These are phyloP conservation scores for Rossbeevera mucosa DNA, from an alignment of 768 basidiomycete genomes.

Conservation along the genomic window DNA sequence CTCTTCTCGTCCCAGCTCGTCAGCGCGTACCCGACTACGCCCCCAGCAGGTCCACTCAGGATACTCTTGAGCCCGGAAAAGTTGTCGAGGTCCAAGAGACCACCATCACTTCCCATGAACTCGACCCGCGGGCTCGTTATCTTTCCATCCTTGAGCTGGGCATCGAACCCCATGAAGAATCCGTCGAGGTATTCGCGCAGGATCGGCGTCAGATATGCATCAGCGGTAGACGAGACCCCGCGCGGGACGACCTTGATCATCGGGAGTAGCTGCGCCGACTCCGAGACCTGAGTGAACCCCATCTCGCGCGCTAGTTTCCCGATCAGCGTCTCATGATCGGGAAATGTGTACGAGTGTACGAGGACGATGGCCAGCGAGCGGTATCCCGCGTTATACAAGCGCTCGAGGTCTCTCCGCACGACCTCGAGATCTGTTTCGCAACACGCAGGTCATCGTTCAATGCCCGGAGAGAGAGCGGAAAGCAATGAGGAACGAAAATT, in stretches of 20 bases:
- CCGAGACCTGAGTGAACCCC: slow-evolving; percentile 88
- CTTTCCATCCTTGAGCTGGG: slow-evolving; percentile 57
- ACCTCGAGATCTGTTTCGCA: slow-evolving; percentile 41
- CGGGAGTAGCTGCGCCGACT: slow-evolving; percentile 81
- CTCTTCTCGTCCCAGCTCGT: slow-evolving; percentile 77
- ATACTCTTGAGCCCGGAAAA: slow-evolving; percentile 95
- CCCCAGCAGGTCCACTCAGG: slow-evolving; percentile 89
- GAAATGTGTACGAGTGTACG: slow-evolving; percentile 89
- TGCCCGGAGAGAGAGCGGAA: not conserved
- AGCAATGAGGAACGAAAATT: not conserved
- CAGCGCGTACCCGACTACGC: slow-evolving; percentile 91
- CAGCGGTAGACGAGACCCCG: slow-evolving; percentile 87
- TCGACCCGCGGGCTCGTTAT: slow-evolving; percentile 70
- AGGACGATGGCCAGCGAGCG: slow-evolving; percentile 86
- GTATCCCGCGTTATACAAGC: slow-evolving; percentile 76
- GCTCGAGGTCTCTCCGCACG: slow-evolving; percentile 59
- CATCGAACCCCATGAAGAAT: slow-evolving; percentile 87
- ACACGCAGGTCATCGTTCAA: not conserved
- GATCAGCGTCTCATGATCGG: slow-evolving; percentile 74
- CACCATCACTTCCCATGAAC: slow-evolving; percentile 95
- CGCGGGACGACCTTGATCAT: slow-evolving; percentile 97
- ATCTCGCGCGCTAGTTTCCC: slow-evolving; percentile 69
- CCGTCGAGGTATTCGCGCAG: slow-evolving; percentile 80
- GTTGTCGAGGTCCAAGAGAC: slow-evolving; percentile 70
- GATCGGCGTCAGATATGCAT: slow-evolving; percentile 93